Percentiles rank a stretch among this genome's conserved stretches.
Conservation (phyloP, 495 filamentous ascomycete genomes). For the Tuber magnatum region DNA sequence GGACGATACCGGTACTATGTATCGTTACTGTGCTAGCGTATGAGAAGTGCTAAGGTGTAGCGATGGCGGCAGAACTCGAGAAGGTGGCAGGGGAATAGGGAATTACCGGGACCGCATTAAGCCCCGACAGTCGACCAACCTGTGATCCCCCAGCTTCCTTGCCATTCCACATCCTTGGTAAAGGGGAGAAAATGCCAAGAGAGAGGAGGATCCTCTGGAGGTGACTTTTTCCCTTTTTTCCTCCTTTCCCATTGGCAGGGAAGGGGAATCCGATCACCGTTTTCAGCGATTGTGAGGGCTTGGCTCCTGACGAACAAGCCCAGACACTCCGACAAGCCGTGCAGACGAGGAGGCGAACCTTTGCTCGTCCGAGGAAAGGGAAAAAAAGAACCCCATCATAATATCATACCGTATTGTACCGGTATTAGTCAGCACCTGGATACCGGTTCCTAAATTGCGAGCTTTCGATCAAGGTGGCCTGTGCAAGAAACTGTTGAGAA, state of each 20-base stretch:
- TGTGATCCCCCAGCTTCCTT: neutral
- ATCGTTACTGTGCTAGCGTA: neutral
- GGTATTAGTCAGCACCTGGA: neutral
- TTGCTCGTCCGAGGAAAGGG: neutral
- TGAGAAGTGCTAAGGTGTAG: neutral
- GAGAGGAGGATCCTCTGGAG: neutral
- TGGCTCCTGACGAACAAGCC: neutral
- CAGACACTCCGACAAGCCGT: neutral
- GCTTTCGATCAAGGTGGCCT: neutral
- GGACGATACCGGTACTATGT: neutral
- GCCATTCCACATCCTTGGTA: neutral
- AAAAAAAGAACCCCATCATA: neutral
- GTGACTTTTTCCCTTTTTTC: neutral
- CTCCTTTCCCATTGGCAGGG: neutral
- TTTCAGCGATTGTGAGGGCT: neutral
- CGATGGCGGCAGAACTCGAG: neutral
- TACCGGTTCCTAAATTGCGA: neutral
- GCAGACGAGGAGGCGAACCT: neutral
- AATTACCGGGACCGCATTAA: neutral
- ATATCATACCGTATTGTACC: too few species aligned
- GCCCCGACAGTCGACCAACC: neutral
- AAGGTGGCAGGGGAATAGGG: neutral
- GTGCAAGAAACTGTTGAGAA: slow-evolving; percentile 2
- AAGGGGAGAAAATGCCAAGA: neutral
- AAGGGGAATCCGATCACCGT: neutral